Evolutionary conservation across 805 yeast species (phyloP).

Genomic region (Metschnikowia chrysomelidarum): DNA sequence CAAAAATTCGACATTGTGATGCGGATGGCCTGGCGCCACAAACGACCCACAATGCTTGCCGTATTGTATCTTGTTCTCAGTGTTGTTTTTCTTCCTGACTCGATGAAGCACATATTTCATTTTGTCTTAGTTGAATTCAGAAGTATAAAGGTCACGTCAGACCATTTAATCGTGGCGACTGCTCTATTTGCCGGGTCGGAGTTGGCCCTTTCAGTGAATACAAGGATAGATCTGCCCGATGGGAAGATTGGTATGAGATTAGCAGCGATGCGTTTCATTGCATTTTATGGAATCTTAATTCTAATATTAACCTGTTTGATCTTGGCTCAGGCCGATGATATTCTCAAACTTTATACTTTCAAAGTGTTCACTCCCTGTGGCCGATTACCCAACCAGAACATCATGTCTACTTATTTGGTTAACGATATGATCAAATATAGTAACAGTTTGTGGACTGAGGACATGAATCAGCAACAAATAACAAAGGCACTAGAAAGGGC

Average conservation of each 20-base stretch:
- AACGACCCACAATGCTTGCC: conserved; percentile 1
- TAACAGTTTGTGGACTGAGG: conserved; percentile 3
- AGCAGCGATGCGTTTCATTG: conserved; percentile 9
- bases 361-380: conserved; percentile 11
- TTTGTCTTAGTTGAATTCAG: conserved; percentile 13
- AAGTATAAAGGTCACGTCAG: conserved; percentile 20
- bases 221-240: background rate
- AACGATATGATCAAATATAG: conserved; percentile 15
- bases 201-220: conserved; percentile 4
- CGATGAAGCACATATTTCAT: conserved; percentile 23
- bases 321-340: conserved; percentile 12
- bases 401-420: conserved; percentile 9
- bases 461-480: background rate
- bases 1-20: background rate
- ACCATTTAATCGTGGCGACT: conserved; percentile 24
- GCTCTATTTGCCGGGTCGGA: conserved; percentile 4
- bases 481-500: conserved; percentile 2
- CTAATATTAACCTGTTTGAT: conserved; percentile 5
- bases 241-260: conserved; percentile 5
- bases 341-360: conserved; percentile 13
- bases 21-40: background rate
- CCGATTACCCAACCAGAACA: conserved; percentile 10
- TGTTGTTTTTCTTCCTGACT: conserved; percentile 11
- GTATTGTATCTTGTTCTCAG: conserved; percentile 1
- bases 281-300: conserved; percentile 13